A percentile compares a stretch with the other conserved stretches of the same genome.
Evolutionary conservation across 2,329 filamentous ascomycete genomes (phyloP).

Genomic region (Verticillium albo-atrum): DNA sequence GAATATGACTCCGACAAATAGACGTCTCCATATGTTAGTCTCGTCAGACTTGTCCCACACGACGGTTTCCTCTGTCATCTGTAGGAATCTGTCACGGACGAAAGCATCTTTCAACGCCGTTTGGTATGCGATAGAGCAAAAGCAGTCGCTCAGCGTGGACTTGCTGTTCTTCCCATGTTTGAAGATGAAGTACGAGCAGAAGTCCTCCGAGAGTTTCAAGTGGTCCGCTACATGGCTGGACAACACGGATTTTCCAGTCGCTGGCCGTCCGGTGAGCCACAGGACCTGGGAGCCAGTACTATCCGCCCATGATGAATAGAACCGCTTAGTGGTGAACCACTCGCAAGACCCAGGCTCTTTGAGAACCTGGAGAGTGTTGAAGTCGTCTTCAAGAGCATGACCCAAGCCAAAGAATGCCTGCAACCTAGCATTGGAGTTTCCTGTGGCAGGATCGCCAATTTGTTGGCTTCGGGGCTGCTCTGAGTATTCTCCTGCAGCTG

Average conservation of each 20-base stretch:
- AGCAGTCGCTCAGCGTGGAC: slow-evolving; percentile 18
- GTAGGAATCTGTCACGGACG: slow-evolving; percentile 13
- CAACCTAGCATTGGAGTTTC: slow-evolving; percentile 8
- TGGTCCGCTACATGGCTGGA: slow-evolving; percentile 21
- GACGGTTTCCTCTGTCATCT: slow-evolving; percentile 10
- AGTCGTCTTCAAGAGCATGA: slow-evolving; percentile 18
- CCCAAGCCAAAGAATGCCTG: slow-evolving; percentile 13
- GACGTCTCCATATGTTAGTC: slow-evolving; percentile 16
- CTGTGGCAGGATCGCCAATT: background rate
- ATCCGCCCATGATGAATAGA: slow-evolving; percentile 16
- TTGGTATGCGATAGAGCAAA: slow-evolving; percentile 21
- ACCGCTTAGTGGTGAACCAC: slow-evolving; percentile 19
- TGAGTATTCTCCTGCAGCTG: background rate
- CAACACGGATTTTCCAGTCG: slow-evolving; percentile 23
- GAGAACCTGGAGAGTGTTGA: slow-evolving; percentile 16
- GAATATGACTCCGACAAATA: slow-evolving; percentile 20
- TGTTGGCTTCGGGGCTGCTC: background rate
- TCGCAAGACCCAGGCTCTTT: slow-evolving; percentile 21
- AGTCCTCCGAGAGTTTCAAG: slow-evolving; percentile 6
- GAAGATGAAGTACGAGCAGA: slow-evolving; percentile 24
- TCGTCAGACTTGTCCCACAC: slow-evolving; percentile 18
- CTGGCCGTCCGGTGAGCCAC: slow-evolving; percentile 22
- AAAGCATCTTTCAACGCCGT: slow-evolving; percentile 19
- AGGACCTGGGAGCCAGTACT: slow-evolving; percentile 13
- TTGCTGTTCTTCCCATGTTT: slow-evolving; percentile 15